These are phyloP conservation scores for Paxillus ammoniavirescens DNA, from an alignment of 768 basidiomycete species.

Conservation along the genomic window DNA sequence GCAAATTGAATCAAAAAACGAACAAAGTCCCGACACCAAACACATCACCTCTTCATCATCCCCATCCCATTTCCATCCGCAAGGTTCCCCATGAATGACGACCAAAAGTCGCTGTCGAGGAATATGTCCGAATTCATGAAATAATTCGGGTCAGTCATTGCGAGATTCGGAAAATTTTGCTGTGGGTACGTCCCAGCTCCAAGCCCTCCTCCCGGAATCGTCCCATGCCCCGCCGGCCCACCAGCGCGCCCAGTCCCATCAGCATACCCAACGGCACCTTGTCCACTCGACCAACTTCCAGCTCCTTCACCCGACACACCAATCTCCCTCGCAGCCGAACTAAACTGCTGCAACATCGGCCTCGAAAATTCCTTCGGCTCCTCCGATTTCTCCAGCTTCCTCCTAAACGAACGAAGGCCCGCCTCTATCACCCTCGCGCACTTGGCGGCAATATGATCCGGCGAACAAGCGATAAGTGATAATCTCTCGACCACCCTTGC, in stretches of 20 bases:
- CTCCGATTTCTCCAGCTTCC: slow-evolving; percentile 25
- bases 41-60: slow-evolving; percentile 9
- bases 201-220: not conserved
- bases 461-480: slow-evolving; percentile 32
- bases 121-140: slow-evolving; percentile 39
- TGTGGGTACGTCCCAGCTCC: slow-evolving; percentile 15
- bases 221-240: not conserved
- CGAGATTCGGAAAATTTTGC: slow-evolving; percentile 19
- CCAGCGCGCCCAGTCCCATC: slow-evolving; percentile 4
- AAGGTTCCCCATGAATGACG: slow-evolving; percentile 38
- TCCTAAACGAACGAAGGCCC: slow-evolving; percentile 29
- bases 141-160: slow-evolving; percentile 28
- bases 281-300: slow-evolving; percentile 15
- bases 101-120: slow-evolving; percentile 43
- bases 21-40: not conserved
- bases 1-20: not conserved
- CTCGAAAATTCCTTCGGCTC: slow-evolving; percentile 18
- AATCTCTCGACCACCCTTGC: slow-evolving; percentile 35
- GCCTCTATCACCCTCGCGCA: slow-evolving; percentile 42
- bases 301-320: not conserved
- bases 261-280: slow-evolving; percentile 12
- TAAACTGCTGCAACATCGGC: slow-evolving; percentile 22
- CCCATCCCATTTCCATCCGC: slow-evolving; percentile 18
- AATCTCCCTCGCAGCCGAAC: slow-evolving; percentile 15
- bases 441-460: slow-evolving; percentile 40